These are phyloP conservation scores for Hamigera avellanea DNA, from an alignment of 495 filamentous ascomycete genomes.

Conservation along the genomic window DNA sequence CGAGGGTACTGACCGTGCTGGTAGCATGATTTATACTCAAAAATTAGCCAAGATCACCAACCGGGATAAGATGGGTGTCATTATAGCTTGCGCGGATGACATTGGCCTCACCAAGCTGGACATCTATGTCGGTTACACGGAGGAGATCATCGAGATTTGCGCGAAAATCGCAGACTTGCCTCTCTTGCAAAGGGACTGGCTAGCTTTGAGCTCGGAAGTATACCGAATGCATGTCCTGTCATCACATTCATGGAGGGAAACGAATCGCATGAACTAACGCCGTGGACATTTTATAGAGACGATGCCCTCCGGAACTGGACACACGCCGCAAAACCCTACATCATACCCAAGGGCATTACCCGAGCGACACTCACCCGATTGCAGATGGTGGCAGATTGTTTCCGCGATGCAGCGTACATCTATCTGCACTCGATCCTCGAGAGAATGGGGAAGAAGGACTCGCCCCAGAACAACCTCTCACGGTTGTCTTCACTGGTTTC, in stretches of 20 bases:
- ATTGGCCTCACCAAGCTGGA: constrained; percentile 23
- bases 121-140: constrained; percentile 34
- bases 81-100: constrained; percentile 11
- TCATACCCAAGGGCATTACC: constrained; percentile 23
- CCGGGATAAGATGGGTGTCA: constrained; percentile 14
- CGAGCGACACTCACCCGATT: constrained; percentile 22
- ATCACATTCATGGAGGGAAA: neutral
- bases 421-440: constrained; percentile 32
- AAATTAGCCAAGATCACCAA: constrained; percentile 31
- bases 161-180: constrained; percentile 27
- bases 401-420: constrained; percentile 31
- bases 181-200: constrained; percentile 10
- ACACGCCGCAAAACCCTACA: constrained; percentile 16
- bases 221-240: constrained; percentile 20
- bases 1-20: neutral
- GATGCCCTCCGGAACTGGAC: constrained; percentile 27
- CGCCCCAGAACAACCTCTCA: neutral
- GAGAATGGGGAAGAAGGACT: constrained; percentile 11
- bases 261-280: too few relatives aligned
- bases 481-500: constrained; percentile 11
- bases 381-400: constrained; percentile 32
- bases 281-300: too few relatives aligned
- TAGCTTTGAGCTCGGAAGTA: constrained; percentile 18
- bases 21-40: constrained; percentile 28
- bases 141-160: constrained; percentile 31